These are phyloP conservation scores for Helianthus tuberosus DNA, from an alignment of 129 eudicot genomes.

Conservation along the genomic window DNA sequence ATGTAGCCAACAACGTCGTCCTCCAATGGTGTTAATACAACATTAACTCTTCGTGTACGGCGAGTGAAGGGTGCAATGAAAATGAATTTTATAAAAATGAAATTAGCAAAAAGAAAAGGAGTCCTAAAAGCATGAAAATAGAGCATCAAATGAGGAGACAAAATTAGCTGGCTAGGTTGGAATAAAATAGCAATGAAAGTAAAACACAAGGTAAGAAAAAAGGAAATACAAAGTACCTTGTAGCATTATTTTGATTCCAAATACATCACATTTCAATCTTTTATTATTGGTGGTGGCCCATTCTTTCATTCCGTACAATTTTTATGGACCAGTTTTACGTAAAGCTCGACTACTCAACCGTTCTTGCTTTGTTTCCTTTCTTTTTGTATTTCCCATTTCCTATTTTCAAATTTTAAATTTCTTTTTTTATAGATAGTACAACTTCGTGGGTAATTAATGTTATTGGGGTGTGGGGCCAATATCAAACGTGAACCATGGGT, in stretches of 20 bases:
- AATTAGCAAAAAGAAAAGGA: constrained; percentile 28
- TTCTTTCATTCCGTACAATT: constrained; percentile 32
- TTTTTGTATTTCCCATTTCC: constrained; percentile 39
- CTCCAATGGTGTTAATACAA: too few relatives aligned
- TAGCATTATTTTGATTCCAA: constrained; percentile 45
- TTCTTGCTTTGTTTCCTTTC: constrained; percentile 34
- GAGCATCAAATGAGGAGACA: constrained; percentile 37
- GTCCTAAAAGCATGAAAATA: constrained; percentile 42
- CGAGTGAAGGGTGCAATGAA: neutral
- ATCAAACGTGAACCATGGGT: neutral
- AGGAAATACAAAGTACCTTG: constrained; percentile 19
- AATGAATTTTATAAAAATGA: neutral
- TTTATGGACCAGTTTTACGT: constrained; percentile 38
- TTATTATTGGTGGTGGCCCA: constrained; percentile 45
- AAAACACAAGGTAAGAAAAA: constrained; percentile 20
- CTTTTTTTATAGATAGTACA: neutral
- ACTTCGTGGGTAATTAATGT: constrained; percentile 1
- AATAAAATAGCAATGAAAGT: constrained; percentile 31
- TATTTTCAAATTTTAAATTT: constrained; percentile 10
- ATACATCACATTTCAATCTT: constrained; percentile 46
- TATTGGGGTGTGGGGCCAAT: constrained; percentile 20
- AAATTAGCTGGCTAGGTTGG: constrained; percentile 43
- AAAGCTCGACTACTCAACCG: constrained; percentile 39
- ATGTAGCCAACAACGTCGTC: too few relatives aligned
- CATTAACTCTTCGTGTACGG: too few relatives aligned